Conservation (phyloP, 176 grass and related monocot genomes). For the Echinochloa phyllopogon region DNA sequence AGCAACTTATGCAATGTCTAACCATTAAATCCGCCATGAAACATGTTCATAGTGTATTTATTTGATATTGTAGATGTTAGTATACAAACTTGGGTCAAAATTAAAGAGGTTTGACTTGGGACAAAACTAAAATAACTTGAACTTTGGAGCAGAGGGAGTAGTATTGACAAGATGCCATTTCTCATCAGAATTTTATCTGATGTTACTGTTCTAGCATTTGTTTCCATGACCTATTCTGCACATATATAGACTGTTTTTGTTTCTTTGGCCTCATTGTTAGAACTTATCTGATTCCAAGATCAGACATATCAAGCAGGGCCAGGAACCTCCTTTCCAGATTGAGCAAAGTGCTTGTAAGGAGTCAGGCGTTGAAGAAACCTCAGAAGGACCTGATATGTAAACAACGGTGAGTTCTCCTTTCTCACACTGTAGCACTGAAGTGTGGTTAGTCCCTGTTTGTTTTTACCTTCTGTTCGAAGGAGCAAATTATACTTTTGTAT, state of each 20-base stretch:
- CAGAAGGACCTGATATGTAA: constrained; percentile 71
- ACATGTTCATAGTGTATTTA: too few species aligned
- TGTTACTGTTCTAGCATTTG: constrained; percentile 19
- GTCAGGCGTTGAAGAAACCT: constrained; percentile 75
- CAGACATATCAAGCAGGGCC: constrained; percentile 95
- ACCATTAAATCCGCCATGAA: too few species aligned
- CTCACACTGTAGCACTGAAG: not conserved
- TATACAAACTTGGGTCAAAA: too few species aligned
- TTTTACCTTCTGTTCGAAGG: not conserved
- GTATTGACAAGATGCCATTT: constrained; percentile 3
- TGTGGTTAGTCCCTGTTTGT: constrained; percentile 24
- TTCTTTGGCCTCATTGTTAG: constrained; percentile 48
- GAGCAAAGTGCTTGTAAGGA: constrained; percentile 85
- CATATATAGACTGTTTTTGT: constrained; percentile 13
- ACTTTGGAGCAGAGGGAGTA: too few species aligned
- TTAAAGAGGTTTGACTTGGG: too few species aligned
- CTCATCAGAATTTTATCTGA: constrained; percentile 3
- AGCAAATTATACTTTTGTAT: constrained; percentile 23
- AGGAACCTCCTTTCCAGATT: constrained; percentile 81
- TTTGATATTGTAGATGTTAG: too few species aligned
- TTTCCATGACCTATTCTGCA: constrained; percentile 1
- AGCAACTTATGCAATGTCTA: too few species aligned
- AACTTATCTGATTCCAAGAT: constrained; percentile 80
- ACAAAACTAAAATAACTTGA: too few species aligned
- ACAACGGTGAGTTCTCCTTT: constrained; percentile 63